Conservation (phyloP, 1,284 basidiomycete species). For the Ceratobasidium sp. region DNA sequence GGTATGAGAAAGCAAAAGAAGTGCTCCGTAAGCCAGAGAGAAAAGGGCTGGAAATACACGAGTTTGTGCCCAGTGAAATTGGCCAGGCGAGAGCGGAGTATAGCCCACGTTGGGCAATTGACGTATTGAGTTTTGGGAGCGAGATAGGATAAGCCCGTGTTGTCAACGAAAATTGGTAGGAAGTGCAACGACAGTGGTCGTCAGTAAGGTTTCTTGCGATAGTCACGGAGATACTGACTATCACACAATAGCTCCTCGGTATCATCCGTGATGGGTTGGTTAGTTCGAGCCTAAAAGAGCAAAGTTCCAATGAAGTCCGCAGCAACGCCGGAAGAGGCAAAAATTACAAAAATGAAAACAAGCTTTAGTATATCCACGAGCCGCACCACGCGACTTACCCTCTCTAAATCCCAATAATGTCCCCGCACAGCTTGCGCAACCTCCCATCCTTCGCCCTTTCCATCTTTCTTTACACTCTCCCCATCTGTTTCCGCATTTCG, state of each 20-base stretch:
- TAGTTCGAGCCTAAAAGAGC: conserved; percentile 54
- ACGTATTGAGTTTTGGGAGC: not conserved
- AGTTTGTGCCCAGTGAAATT: not conserved
- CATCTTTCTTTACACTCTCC: conserved; percentile 56
- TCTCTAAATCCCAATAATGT: conserved; percentile 83
- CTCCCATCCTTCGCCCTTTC: conserved; percentile 57
- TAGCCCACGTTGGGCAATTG: not conserved
- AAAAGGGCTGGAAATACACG: conserved; percentile 69
- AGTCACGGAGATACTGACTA: conserved; percentile 57
- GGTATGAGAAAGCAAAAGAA: conserved; percentile 96
- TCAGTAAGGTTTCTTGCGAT: not conserved
- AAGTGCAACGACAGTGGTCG: not conserved
- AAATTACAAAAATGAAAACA: not conserved
- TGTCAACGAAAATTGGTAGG: not conserved
- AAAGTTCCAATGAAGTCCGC: conserved; percentile 1
- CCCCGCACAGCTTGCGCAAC: conserved; percentile 76
- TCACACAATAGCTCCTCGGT: conserved; percentile 92
- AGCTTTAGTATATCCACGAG: not conserved
- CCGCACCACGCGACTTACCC: conserved; percentile 58
- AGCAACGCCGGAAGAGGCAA: not conserved
- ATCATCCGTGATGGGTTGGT: conserved; percentile 66
- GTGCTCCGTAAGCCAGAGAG: conserved; percentile 96
- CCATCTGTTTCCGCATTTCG: conserved; percentile 60
- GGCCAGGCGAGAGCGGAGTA: not conserved
- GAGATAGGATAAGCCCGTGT: not conserved